Conservation (phyloP, 257 asterid species). For the Eucommia ulmoides region DNA sequence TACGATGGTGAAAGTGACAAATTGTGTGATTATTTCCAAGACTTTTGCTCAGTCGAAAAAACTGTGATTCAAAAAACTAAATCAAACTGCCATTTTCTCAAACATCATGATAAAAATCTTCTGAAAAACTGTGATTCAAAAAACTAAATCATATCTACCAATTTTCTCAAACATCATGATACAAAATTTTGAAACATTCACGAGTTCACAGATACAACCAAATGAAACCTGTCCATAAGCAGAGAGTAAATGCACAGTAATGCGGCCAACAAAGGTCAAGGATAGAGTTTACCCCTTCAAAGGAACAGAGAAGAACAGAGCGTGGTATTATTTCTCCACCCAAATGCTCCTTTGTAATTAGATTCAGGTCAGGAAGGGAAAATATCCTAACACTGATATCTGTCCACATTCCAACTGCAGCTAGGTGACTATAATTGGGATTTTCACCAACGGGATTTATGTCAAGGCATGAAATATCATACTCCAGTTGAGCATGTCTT, state of each 20-base stretch:
- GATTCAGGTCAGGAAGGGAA: constrained; percentile 88
- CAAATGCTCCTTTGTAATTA: constrained; percentile 70
- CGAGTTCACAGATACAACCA: too few relatives aligned
- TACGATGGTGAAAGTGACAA: too few relatives aligned
- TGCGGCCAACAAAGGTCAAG: too few relatives aligned
- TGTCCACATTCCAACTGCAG: constrained; percentile 99
- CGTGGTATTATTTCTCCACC: constrained; percentile 99
- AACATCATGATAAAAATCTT: too few relatives aligned
- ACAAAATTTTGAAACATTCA: too few relatives aligned
- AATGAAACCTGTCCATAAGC: not conserved
- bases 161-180: too few relatives aligned
- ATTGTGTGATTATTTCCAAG: too few relatives aligned
- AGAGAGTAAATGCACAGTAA: not conserved
- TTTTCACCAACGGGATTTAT: constrained; percentile 83
- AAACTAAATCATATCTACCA: too few relatives aligned
- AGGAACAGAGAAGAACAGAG: constrained; percentile 83
- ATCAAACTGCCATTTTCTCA: too few relatives aligned
- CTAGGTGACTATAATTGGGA: constrained; percentile 68
- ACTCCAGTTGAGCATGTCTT: constrained; percentile 65
- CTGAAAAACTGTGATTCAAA: too few relatives aligned
- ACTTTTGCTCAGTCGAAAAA: too few relatives aligned
- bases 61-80: too few relatives aligned
- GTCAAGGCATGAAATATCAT: constrained; percentile 94
- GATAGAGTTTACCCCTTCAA: constrained; percentile 76
- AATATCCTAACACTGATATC: constrained; percentile 64